Evolutionary conservation across 305 asterid species (phyloP).

Genomic region (Coffea humblotiana): DNA sequence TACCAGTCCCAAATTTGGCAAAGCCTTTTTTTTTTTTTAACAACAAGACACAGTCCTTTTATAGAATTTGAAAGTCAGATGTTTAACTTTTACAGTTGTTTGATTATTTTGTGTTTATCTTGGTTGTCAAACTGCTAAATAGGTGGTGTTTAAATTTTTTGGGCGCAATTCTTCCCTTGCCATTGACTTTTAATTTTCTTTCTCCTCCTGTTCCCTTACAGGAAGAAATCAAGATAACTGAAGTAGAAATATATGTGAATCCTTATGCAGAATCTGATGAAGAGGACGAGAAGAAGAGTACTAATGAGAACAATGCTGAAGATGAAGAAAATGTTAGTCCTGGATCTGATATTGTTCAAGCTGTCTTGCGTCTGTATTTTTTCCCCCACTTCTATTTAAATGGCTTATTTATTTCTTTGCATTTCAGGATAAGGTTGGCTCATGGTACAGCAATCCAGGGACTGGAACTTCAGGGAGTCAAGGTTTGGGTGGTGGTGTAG

Average conservation of each 20-base stretch:
- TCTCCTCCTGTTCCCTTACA: slow-evolving; percentile 29
- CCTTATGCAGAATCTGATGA: slow-evolving; percentile 83
- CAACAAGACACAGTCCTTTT: not conserved
- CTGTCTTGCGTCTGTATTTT: not conserved
- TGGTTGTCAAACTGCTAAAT: not conserved
- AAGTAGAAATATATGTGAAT: slow-evolving; percentile 72
- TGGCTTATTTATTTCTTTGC: not conserved
- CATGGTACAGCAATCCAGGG: slow-evolving; percentile 94
- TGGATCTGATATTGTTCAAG: slow-evolving; percentile 1
- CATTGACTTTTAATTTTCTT: not conserved
- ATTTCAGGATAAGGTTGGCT: slow-evolving; percentile 85
- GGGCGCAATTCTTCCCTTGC: not conserved
- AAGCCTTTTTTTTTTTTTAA: not conserved
- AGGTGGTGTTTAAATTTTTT: not conserved
- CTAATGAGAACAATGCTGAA: slow-evolving; percentile 48
- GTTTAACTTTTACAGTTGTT: not conserved
- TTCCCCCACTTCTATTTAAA: not conserved
- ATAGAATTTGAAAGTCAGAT: not conserved
- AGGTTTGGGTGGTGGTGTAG: slow-evolving; percentile 70
- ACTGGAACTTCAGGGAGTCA: slow-evolving; percentile 47
- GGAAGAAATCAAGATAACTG: slow-evolving; percentile 90
- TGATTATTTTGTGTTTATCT: not conserved
- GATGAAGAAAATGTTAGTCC: slow-evolving; percentile 75
- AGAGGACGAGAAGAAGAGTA: slow-evolving; percentile 63
- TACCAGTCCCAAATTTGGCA: not conserved